Evolutionary conservation across 257 asterid species (phyloP).

Genomic region (Hygrophila difformis): DNA sequence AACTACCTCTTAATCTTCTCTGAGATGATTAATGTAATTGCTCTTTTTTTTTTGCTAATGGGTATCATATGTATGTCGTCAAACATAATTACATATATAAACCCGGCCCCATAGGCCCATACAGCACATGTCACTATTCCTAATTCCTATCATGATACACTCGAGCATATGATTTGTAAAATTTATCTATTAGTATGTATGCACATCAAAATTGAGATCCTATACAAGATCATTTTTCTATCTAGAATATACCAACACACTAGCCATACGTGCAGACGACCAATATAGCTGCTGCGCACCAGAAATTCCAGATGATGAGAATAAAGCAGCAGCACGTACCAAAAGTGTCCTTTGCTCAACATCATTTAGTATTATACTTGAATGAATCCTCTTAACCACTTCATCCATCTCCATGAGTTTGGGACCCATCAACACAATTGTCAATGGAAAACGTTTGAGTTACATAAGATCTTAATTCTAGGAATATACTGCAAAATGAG

Average conservation of each 20-base stretch:
- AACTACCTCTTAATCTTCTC: too few relatives aligned
- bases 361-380: constrained; percentile 27
- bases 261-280: constrained; percentile 8
- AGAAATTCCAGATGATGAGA: constrained; percentile 44
- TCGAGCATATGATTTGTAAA: too few relatives aligned
- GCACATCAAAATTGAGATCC: too few relatives aligned
- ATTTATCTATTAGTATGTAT: too few relatives aligned
- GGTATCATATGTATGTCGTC: too few relatives aligned
- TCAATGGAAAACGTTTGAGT: constrained; percentile 13
- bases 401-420: constrained; percentile 88
- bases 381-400: constrained; percentile 59
- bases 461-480: constrained; percentile 12
- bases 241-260: constrained; percentile 9
- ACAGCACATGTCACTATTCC: too few relatives aligned
- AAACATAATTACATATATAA: too few relatives aligned
- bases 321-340: constrained; percentile 90
- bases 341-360: constrained; percentile 64
- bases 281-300: constrained; percentile 33
- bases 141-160: too few relatives aligned
- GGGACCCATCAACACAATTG: constrained; percentile 71
- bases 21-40: too few relatives aligned
- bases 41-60: too few relatives aligned
- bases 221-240: too few relatives aligned
- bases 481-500: constrained; percentile 9
- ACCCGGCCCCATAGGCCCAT: too few relatives aligned